These are phyloP conservation scores for Fomitopsis pinicola DNA, from an alignment of 1,284 basidiomycete species.

Conservation along the genomic window DNA sequence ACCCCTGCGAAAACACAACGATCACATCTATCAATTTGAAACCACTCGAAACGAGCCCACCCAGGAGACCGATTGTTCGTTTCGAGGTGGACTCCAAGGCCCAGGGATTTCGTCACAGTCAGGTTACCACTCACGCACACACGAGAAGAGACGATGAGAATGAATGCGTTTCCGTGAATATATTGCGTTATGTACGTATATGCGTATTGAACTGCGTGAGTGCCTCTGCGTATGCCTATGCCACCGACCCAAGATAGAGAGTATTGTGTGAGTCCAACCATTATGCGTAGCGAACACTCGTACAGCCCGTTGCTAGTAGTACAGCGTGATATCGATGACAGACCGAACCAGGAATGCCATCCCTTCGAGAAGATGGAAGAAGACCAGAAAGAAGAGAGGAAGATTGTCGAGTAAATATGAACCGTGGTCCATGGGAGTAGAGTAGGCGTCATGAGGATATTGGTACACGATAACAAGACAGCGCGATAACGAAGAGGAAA, in stretches of 20 bases:
- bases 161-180: background rate
- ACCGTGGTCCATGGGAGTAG: conserved; percentile 4
- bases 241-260: background rate
- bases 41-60: too few species aligned
- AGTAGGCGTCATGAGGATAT: background rate
- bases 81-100: background rate
- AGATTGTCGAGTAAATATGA: background rate
- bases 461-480: conserved; percentile 4
- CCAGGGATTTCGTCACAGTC: background rate
- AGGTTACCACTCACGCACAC: background rate
- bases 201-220: background rate
- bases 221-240: background rate
- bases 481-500: background rate
- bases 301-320: background rate
- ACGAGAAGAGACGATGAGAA: background rate
- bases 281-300: background rate
- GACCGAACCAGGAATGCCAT: background rate
- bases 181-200: conserved; percentile 1
- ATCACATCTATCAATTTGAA: background rate
- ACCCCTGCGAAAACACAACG: background rate
- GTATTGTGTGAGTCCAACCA: background rate
- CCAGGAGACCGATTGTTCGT: background rate
- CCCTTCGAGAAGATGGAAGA: background rate
- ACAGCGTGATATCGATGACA: background rate
- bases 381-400: background rate